Evolutionary conservation across 2,329 filamentous ascomycete genomes (phyloP).

Genomic region (Geosmithia putterillii): DNA sequence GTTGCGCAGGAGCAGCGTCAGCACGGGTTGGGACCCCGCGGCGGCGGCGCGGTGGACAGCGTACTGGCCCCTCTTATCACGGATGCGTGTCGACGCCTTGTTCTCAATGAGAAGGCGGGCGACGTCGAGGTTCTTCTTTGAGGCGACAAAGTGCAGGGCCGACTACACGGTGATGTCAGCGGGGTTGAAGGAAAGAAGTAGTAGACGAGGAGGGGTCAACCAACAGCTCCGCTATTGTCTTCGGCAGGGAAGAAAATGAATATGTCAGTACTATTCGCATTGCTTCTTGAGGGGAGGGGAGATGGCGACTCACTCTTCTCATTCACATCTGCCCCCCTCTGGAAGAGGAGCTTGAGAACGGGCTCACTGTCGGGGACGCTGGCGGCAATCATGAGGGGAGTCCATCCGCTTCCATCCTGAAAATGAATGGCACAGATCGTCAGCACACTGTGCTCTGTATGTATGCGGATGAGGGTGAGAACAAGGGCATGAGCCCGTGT

Average conservation of each 20-base stretch:
- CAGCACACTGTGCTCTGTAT: not conserved
- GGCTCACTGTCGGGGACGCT: slow-evolving; percentile 61
- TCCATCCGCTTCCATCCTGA: slow-evolving; percentile 70
- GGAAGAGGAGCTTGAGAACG: slow-evolving; percentile 54
- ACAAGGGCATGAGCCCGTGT: not conserved
- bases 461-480: not conserved
- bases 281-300: not conserved
- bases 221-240: slow-evolving; percentile 56
- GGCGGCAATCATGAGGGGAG: slow-evolving; percentile 70
- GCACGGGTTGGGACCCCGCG: slow-evolving; percentile 77
- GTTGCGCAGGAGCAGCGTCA: slow-evolving; percentile 65
- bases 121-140: slow-evolving; percentile 76
- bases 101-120: slow-evolving; percentile 65
- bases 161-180: slow-evolving; percentile 38
- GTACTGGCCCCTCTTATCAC: slow-evolving; percentile 80
- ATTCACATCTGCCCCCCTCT: slow-evolving; percentile 60
- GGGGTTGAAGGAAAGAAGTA: not conserved
- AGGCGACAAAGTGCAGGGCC: slow-evolving; percentile 81
- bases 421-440: not conserved
- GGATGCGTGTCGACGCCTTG: slow-evolving; percentile 66
- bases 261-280: not conserved
- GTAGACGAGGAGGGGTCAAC: not conserved
- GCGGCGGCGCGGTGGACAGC: slow-evolving; percentile 86
- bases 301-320: slow-evolving; percentile 46
- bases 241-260: not conserved